Evolutionary conservation across 2,329 filamentous ascomycete genomes (phyloP).

Genomic region (Metarhizium rileyi): DNA sequence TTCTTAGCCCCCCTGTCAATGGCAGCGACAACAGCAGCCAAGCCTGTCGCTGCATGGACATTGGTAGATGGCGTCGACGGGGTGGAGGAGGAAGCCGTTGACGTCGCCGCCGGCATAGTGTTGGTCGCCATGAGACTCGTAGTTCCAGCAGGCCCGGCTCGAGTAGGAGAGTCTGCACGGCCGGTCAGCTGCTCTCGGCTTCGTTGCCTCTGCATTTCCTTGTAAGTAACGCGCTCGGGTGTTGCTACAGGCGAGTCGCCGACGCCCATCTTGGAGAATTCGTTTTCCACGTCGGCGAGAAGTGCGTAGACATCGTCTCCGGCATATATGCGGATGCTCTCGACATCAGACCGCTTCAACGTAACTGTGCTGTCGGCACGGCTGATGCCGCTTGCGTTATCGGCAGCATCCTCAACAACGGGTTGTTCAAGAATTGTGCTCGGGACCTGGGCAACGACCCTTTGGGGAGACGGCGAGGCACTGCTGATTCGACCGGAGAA

Average conservation of each 20-base stretch:
- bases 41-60: neutral
- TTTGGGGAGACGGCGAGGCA: slow-evolving; percentile 38
- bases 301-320: slow-evolving; percentile 58
- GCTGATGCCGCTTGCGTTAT: slow-evolving; percentile 15
- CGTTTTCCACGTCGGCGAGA: slow-evolving; percentile 53
- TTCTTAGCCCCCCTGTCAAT: neutral
- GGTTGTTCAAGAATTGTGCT: slow-evolving; percentile 46
- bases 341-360: slow-evolving; percentile 34
- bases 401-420: slow-evolving; percentile 31
- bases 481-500: slow-evolving; percentile 23
- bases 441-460: slow-evolving; percentile 42
- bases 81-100: slow-evolving; percentile 13
- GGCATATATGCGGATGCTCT: slow-evolving; percentile 60
- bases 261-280: slow-evolving; percentile 27
- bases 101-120: neutral
- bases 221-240: neutral
- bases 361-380: slow-evolving; percentile 14
- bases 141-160: slow-evolving; percentile 16
- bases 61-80: slow-evolving; percentile 23
- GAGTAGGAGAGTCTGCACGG: slow-evolving; percentile 14
- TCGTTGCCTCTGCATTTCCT: slow-evolving; percentile 22
- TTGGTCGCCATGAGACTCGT: slow-evolving; percentile 8
- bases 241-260: slow-evolving; percentile 2
- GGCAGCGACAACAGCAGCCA: neutral
- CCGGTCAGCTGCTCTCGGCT: slow-evolving; percentile 43